A percentile compares a stretch with the other conserved stretches of the same genome.
These are phyloP conservation scores for Trichophyton rubrum DNA, from an alignment of 2,329 filamentous ascomycete genomes.

Conservation along the genomic window DNA sequence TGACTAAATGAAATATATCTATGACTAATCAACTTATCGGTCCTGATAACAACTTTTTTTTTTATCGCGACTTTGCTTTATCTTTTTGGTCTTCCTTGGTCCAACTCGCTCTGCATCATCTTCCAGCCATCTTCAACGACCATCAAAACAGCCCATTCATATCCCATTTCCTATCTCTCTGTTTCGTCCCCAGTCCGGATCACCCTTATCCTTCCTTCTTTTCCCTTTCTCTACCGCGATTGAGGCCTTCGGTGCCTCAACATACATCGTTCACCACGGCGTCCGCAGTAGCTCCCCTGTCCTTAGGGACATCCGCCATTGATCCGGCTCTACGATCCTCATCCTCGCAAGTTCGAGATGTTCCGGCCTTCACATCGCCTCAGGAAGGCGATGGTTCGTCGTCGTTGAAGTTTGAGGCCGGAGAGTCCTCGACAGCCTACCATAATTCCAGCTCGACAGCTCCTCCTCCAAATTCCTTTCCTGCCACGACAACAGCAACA, in stretches of 20 bases:
- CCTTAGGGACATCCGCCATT: conserved; percentile 48
- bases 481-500: conserved; percentile 14
- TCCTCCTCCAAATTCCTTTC: conserved; percentile 31
- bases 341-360: conserved; percentile 30
- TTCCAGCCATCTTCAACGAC: not conserved
- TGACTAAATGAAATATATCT: not conserved
- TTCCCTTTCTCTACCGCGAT: not conserved
- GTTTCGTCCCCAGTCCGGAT: not conserved
- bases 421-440: conserved; percentile 39
- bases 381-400: conserved; percentile 35
- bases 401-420: conserved; percentile 32
- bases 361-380: conserved; percentile 30
- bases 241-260: conserved; percentile 18
- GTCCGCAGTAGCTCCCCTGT: conserved; percentile 48
- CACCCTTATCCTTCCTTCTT: not conserved
- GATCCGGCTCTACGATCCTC: conserved; percentile 37
- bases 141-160: not conserved
- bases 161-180: not conserved
- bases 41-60: not conserved
- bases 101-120: not conserved
- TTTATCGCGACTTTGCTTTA: conserved; percentile 8
- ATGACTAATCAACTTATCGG: conserved; percentile 1
- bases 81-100: conserved; percentile 19
- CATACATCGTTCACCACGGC: conserved; percentile 35
- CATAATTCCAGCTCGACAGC: conserved; percentile 29